Evolutionary conservation across 2,329 filamentous ascomycete genomes (phyloP).

Genomic region (Fusarium sterilihyphosum): DNA sequence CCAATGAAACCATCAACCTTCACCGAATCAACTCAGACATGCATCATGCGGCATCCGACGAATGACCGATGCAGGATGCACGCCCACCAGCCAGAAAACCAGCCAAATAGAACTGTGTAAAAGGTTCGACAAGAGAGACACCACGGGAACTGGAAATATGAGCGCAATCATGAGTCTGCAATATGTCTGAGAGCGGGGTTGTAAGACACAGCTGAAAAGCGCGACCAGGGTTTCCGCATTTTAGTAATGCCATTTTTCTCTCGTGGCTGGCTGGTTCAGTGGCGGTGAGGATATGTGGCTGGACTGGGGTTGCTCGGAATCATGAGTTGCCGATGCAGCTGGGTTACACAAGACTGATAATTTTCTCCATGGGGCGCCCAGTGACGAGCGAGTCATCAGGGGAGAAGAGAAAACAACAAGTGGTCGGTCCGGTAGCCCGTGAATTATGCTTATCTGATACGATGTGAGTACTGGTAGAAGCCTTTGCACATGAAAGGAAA

Average conservation of each 20-base stretch:
- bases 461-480: neutral
- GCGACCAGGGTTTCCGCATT: too few species aligned
- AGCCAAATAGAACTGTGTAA: neutral
- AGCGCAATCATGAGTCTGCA: too few species aligned
- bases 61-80: neutral
- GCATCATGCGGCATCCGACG: neutral
- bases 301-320: neutral
- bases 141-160: too few species aligned
- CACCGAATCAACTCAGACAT: neutral
- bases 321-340: neutral
- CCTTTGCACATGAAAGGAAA: neutral
- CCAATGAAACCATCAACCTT: too few species aligned
- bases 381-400: neutral
- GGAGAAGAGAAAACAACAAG: neutral
- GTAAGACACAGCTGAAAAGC: neutral
- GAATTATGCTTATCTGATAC: neutral
- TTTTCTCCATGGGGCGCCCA: neutral
- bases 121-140: neutral
- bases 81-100: too few species aligned
- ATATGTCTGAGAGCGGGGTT: neutral
- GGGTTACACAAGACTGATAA: neutral
- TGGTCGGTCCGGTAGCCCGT: too few species aligned
- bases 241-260: fast-evolving
- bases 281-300: neutral
- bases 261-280: neutral